These are phyloP conservation scores for Cystobasidium onofrii DNA, from an alignment of 768 basidiomycete genomes.

Conservation along the genomic window DNA sequence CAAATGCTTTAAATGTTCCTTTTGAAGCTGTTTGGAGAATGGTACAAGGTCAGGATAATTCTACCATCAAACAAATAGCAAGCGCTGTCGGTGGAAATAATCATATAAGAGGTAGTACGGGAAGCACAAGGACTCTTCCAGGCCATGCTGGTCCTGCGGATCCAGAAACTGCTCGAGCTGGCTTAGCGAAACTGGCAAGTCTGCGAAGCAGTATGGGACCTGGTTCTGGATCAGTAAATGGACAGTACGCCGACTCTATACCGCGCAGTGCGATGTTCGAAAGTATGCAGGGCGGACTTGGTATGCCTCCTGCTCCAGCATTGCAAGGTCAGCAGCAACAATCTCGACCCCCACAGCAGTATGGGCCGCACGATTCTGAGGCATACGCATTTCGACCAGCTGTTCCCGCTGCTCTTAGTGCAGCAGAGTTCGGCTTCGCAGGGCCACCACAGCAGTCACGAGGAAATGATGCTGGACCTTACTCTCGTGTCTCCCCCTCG, in stretches of 20 bases:
- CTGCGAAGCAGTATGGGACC: neutral
- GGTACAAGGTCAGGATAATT: conserved; percentile 42
- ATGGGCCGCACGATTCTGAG: conserved; percentile 22
- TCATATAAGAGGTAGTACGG: neutral
- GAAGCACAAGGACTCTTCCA: neutral
- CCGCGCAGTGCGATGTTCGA: neutral
- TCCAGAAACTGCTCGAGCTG: conserved; percentile 11
- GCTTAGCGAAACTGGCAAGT: neutral
- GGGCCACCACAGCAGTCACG: conserved; percentile 17
- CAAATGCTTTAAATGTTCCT: conserved; percentile 39
- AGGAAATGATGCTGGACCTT: conserved; percentile 20
- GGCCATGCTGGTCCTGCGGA: neutral
- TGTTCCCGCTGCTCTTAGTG: neutral
- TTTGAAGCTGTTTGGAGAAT: conserved; percentile 42
- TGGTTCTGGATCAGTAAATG: neutral
- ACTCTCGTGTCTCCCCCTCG: conserved; percentile 19
- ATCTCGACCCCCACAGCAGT: neutral
- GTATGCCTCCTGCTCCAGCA: neutral
- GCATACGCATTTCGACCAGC: conserved; percentile 22
- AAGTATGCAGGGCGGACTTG: neutral
- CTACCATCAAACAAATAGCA: conserved; percentile 42
- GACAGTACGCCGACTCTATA: neutral
- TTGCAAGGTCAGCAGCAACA: neutral
- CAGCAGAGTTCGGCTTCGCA: conserved; percentile 24
- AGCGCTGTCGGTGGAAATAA: conserved; percentile 35